Conservation (phyloP, 495 filamentous ascomycete species). For the Poronia punctata region DNA sequence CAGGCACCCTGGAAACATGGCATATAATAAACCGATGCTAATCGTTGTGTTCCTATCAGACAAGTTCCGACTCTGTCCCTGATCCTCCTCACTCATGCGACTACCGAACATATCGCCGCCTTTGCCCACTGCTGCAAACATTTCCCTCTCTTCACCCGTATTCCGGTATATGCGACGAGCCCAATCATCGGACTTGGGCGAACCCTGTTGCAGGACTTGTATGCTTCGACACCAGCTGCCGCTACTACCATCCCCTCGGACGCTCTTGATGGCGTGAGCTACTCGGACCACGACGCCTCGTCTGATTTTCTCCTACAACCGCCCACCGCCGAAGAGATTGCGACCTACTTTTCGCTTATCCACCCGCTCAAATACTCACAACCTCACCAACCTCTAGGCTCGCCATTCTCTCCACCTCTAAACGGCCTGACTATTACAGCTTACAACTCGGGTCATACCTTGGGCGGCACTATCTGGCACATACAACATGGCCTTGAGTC, state of each 20-base stretch:
- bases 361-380: slow-evolving; percentile 95
- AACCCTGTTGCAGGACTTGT: slow-evolving; percentile 85
- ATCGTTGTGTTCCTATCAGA: slow-evolving; percentile 13
- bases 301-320: slow-evolving; percentile 67
- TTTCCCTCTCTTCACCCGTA: slow-evolving; percentile 81
- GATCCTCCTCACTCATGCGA: slow-evolving; percentile 92
- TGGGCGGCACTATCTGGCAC: slow-evolving; percentile 98
- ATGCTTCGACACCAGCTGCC: slow-evolving; percentile 80
- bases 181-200: slow-evolving; percentile 90
- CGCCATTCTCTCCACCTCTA: slow-evolving; percentile 78
- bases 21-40: no score
- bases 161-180: slow-evolving; percentile 93
- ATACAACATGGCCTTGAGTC: slow-evolving; percentile 95
- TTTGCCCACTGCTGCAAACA: slow-evolving; percentile 97
- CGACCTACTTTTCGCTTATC: slow-evolving; percentile 85
- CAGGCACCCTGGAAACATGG: neutral
- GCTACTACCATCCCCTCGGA: slow-evolving; percentile 65
- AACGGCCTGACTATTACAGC: slow-evolving; percentile 94
- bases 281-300: slow-evolving; percentile 45
- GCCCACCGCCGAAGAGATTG: slow-evolving; percentile 81
- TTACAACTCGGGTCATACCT: slow-evolving; percentile 91
- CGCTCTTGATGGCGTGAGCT: slow-evolving; percentile 62
- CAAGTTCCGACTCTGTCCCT: slow-evolving; percentile 86
- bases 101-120: slow-evolving; percentile 80
- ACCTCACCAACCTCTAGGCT: slow-evolving; percentile 78